Conservation (phyloP, 345 rosid species). For the sweet orange (Citrus sinensis) region DVS_A1.0 CM039168.1:24991501-24992000, state of each 20-base stretch:
- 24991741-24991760: background rate
- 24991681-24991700: conserved; percentile 9
- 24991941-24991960: no score
- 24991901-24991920: no score
- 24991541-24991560: conserved; percentile 49
- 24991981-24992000: no score
- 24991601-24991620: background rate
- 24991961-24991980: no score
- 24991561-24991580: conserved; percentile 3
- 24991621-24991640: background rate
- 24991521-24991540: conserved; percentile 26
- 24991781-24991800: no score
- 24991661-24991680: conserved; percentile 9
- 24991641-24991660: conserved; percentile 9
- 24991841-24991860: no score
- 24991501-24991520: conserved; percentile 43
- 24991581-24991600: background rate
- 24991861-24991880: no score
- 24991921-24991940: no score
- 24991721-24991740: background rate
- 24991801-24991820: no score
- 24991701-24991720: conserved; percentile 8
- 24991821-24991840: no score
- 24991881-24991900: no score
- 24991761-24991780: background rate